Evolutionary conservation across 2,329 filamentous ascomycete genomes (phyloP), one percentile per base, ranked within the genome.

Genomic region (Rutstroemia sp.): DNA sequence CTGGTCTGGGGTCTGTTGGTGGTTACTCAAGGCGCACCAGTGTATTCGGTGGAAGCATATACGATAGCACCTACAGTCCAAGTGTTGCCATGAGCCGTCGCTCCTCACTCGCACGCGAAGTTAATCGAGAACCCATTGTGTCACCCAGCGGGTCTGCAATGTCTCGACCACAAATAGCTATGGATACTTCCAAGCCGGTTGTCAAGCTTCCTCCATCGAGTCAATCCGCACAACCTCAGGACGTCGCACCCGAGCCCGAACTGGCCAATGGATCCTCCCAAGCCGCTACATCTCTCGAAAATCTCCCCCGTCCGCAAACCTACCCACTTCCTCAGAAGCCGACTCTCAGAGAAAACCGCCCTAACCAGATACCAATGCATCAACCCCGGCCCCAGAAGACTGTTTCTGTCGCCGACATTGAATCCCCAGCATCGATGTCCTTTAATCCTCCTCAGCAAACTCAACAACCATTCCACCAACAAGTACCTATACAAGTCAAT

Each of bases 361-460:
- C 76, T 5, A 76, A 70, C 61, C 71, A 74, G 45, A 75, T 81
- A 63, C 81, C 90, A 0, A 96, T 97, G 84, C 89, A 97, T 69
- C 94, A 97, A 70, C 94, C 94, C 57, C 87, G 89, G 52, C 92
- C 94, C 8, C 92, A 97, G 71, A 97, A 97, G 76, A 80, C 91
- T 5, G 89, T 97, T 34, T 96, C 92, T 9, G 84, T 97, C 57
- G 89, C 90, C 57, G 91, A 90, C 65, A 96, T 97, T 64, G 94
- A 97, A 71, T 88, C 88, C 7, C 90, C 92, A 74, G 64, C 69
- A 72, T 57, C 71, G 70, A 51, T 76, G 76, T 65, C 77, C 63
- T 74, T 83, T 72, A 75, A 76, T 27, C 78, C 79, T 60, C 80
- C 82, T 14, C 81, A 82, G 65, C 81, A 86, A 67, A 78, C 87